A percentile compares a stretch with the other conserved stretches of the same genome.
Conservation (phyloP, 2,329 filamentous ascomycete genomes). For the Cryphonectria japonica region DNA sequence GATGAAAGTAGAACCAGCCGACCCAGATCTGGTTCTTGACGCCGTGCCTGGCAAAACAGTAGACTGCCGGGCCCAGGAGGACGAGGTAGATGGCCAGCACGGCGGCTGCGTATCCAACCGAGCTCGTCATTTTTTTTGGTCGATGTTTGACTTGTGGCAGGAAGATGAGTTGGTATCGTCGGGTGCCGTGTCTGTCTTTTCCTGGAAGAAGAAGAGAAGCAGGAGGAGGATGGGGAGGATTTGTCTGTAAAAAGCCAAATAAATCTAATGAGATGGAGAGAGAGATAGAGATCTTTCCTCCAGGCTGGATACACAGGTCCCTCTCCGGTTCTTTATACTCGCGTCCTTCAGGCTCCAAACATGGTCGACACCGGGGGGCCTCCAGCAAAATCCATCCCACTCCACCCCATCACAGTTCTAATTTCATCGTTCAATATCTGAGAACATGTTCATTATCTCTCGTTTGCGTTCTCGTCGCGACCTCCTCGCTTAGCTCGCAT, state of each 20-base stretch:
- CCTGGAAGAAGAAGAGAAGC: neutral
- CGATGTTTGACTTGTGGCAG: neutral
- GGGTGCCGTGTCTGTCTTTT: neutral
- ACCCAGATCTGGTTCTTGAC: slow-evolving; percentile 36
- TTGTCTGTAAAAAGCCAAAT: too few relatives aligned
- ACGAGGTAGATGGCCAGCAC: slow-evolving; percentile 42
- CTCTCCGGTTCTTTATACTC: neutral
- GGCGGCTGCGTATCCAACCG: slow-evolving; percentile 33
- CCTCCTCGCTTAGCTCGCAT: neutral
- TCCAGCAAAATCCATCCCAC: neutral
- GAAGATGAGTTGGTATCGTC: neutral
- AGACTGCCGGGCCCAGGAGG: slow-evolving; percentile 38
- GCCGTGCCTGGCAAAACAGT: slow-evolving; percentile 41
- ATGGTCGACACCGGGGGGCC: neutral
- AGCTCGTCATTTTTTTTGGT: slow-evolving; percentile 7
- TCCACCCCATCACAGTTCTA: neutral
- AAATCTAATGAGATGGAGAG: neutral
- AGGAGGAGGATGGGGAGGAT: neutral
- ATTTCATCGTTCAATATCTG: neutral
- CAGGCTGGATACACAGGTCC: neutral
- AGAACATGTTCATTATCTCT: neutral
- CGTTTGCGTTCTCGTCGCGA: neutral
- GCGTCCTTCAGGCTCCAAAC: neutral
- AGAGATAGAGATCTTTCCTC: neutral
- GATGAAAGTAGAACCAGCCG: slow-evolving; percentile 44